Conservation (phyloP, 2,329 filamentous ascomycete species). For the Aspergillus aculeatinus region DNA sequence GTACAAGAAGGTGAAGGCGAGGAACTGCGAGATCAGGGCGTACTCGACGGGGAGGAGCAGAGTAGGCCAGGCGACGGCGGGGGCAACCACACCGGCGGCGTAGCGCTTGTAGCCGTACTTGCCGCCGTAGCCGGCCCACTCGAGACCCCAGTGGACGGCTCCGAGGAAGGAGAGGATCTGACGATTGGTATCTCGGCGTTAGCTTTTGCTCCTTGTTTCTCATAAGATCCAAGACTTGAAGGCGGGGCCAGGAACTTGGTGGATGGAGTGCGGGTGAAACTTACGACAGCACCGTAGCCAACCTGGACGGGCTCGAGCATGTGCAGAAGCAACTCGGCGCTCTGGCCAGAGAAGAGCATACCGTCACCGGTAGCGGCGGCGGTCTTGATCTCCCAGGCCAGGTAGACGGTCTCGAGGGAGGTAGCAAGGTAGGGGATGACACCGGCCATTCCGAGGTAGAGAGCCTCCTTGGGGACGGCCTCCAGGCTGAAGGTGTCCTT, state of each 20-base stretch:
- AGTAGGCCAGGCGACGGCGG: constrained; percentile 85
- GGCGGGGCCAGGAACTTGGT: not conserved
- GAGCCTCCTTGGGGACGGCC: constrained; percentile 66
- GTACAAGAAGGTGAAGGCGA: constrained; percentile 81
- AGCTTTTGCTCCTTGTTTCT: not conserved
- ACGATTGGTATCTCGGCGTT: not conserved
- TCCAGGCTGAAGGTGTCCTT: constrained; percentile 67
- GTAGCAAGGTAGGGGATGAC: constrained; percentile 84
- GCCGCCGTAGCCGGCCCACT: constrained; percentile 70
- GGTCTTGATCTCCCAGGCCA: constrained; percentile 79
- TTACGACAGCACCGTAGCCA: constrained; percentile 81
- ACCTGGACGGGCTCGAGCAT: constrained; percentile 83
- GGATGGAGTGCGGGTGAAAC: constrained; percentile 30
- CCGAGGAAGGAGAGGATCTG: constrained; percentile 91
- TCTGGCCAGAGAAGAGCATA: constrained; percentile 67
- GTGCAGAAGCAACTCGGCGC: constrained; percentile 69
- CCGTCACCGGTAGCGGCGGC: constrained; percentile 59
- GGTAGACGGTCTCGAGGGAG: constrained; percentile 76
- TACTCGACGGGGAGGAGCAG: constrained; percentile 80
- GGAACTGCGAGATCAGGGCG: constrained; percentile 81
- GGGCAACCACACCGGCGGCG: constrained; percentile 75
- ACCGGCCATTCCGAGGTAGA: constrained; percentile 70
- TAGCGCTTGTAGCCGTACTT: constrained; percentile 75
- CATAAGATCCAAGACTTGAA: not conserved
- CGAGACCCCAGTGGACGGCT: constrained; percentile 89